phyloP scores from a whole-genome alignment of 257 asterid species.

The Salvia hispanica region DNA sequence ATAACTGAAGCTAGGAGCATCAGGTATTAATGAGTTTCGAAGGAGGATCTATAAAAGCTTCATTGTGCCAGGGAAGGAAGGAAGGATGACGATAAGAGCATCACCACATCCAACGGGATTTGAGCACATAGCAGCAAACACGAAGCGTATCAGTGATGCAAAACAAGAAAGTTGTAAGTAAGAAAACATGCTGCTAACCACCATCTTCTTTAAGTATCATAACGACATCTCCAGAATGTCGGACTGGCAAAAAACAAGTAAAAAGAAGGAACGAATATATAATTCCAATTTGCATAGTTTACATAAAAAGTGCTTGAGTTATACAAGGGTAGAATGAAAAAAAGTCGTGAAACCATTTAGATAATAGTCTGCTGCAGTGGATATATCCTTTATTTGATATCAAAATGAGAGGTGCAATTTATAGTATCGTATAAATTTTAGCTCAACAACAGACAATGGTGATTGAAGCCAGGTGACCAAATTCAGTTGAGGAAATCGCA shows the following conservation, averaged over 20 bases:
- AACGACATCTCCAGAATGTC: conserved; percentile 79
- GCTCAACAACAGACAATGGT: not conserved
- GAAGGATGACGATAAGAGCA: conserved; percentile 72
- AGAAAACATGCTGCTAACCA: conserved; percentile 49
- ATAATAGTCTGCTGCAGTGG: not conserved
- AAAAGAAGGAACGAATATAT: not conserved
- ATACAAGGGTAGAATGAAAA: not conserved
- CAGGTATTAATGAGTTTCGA: not conserved
- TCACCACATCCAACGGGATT: conserved; percentile 87
- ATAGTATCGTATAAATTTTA: not conserved
- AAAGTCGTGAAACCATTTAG: not conserved
- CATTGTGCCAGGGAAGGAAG: conserved; percentile 87
- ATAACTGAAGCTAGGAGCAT: conserved; percentile 6
- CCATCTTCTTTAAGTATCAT: conserved; percentile 73
- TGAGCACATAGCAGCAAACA: conserved; percentile 34
- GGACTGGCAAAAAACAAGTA: conserved; percentile 43
- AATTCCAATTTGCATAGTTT: not conserved
- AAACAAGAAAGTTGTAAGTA: not conserved
- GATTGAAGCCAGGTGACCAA: no score
- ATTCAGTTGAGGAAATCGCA: no score
- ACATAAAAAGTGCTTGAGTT: conserved; percentile 11
- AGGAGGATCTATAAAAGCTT: conserved; percentile 48
- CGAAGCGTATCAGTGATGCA: not conserved
- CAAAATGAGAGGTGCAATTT: not conserved
- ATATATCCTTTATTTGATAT: not conserved